A percentile compares a stretch with the other conserved stretches of the same genome.
These are phyloP conservation scores for Wickerhamiella dianesei DNA, from an alignment of 805 yeast species.

Conservation along the genomic window DNA sequence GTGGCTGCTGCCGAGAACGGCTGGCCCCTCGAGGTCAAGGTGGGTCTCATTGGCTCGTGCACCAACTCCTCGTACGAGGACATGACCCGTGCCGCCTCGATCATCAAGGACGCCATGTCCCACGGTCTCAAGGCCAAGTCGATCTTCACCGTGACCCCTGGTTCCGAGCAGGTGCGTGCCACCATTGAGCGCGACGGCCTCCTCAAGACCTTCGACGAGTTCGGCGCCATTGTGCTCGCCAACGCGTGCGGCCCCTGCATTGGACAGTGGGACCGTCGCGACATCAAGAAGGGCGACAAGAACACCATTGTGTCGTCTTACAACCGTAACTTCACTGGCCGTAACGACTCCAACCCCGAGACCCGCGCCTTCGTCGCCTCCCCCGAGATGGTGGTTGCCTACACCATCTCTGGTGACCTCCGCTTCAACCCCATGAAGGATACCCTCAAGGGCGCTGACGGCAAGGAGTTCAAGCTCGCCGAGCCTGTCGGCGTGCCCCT, in stretches of 20 bases:
- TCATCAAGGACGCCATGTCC: slow-evolving; percentile 76
- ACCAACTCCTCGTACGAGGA: slow-evolving; percentile 98
- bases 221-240: slow-evolving; percentile 89
- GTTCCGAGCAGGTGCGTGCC: slow-evolving; percentile 97
- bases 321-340: slow-evolving; percentile 95
- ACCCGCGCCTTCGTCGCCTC: slow-evolving; percentile 96
- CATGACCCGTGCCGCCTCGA: slow-evolving; percentile 91
- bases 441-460: slow-evolving; percentile 72
- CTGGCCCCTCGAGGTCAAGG: slow-evolving; percentile 90
- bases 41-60: slow-evolving; percentile 96
- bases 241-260: slow-evolving; percentile 99
- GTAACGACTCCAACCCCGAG: slow-evolving; percentile 96
- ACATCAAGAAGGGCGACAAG: slow-evolving; percentile 83
- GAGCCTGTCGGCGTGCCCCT: slow-evolving; percentile 87
- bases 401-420: slow-evolving; percentile 91
- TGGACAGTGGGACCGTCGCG: slow-evolving; percentile 97
- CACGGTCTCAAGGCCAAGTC: slow-evolving; percentile 89
- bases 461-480: slow-evolving; percentile 75
- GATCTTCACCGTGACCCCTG: slow-evolving; percentile 89
- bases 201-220: slow-evolving; percentile 72
- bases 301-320: slow-evolving; percentile 94
- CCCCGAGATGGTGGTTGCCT: slow-evolving; percentile 92
- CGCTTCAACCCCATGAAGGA: slow-evolving; percentile 93
- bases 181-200: slow-evolving; percentile 95
- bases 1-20: slow-evolving; percentile 69